Percentiles rank a stretch among this genome's conserved stretches.
These are phyloP conservation scores for Didymellaceae sp. DNA, from an alignment of 2,329 filamentous ascomycete species.

Conservation along the genomic window DNA sequence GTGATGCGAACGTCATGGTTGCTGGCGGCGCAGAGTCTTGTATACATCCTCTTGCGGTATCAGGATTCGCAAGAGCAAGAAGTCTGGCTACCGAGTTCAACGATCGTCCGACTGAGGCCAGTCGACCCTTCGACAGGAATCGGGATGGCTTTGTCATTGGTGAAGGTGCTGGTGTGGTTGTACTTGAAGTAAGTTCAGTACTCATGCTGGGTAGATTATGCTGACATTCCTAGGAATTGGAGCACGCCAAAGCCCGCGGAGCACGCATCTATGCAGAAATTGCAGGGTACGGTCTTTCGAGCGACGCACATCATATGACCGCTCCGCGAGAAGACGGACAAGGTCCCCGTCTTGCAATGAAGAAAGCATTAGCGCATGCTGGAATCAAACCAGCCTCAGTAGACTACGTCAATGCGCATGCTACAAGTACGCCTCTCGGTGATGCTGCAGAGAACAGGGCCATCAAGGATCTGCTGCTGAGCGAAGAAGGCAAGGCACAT, in stretches of 20 bases:
- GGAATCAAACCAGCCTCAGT: constrained; percentile 71
- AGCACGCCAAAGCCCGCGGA: constrained; percentile 80
- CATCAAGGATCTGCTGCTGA: constrained; percentile 78
- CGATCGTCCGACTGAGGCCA: constrained; percentile 70
- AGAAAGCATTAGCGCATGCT: constrained; percentile 76
- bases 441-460: constrained; percentile 88
- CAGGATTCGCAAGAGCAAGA: constrained; percentile 86
- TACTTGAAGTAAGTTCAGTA: constrained; percentile 70
- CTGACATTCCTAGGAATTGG: constrained; percentile 65
- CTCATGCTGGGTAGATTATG: background rate
- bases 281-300: constrained; percentile 86
- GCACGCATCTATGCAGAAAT: constrained; percentile 89
- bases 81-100: constrained; percentile 87
- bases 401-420: constrained; percentile 95
- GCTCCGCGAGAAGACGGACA: constrained; percentile 82
- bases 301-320: constrained; percentile 93
- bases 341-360: constrained; percentile 86
- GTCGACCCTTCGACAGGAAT: constrained; percentile 83
- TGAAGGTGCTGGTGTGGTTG: constrained; percentile 85
- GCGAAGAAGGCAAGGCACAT: constrained; percentile 68
- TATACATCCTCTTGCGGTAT: constrained; percentile 90
- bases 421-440: constrained; percentile 84
- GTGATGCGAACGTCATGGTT: constrained; percentile 93
- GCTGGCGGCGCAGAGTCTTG: constrained; percentile 96
- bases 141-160: constrained; percentile 89